Evolutionary conservation across 2,329 filamentous ascomycete species (phyloP).

Genomic region (Clarireedia homoeocarpa): DNA sequence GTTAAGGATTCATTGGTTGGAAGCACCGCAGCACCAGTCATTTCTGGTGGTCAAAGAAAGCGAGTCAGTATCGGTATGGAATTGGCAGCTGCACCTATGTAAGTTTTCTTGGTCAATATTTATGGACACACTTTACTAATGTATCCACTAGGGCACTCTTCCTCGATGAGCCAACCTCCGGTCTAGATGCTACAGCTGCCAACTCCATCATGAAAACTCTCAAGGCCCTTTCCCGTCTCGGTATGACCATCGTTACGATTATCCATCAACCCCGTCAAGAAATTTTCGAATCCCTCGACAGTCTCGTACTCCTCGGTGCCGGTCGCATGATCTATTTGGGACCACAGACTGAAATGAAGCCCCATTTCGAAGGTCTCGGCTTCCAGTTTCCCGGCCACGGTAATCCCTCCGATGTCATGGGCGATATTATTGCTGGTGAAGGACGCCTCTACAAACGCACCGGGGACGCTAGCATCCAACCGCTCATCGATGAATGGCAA

Average conservation of each 20-base stretch:
- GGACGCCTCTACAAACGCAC: conserved; percentile 41
- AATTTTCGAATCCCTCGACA: conserved; percentile 51
- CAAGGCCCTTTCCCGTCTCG: conserved; percentile 48
- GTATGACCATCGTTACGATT: conserved; percentile 47
- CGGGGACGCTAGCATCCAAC: conserved; percentile 40
- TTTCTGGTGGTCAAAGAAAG: conserved; percentile 54
- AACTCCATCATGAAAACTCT: conserved; percentile 57
- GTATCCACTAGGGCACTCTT: conserved; percentile 38
- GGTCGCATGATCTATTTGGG: conserved; percentile 50
- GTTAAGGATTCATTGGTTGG: conserved; percentile 41
- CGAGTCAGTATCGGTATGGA: conserved; percentile 56
- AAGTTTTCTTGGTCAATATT: background rate
- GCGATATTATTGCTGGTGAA: conserved; percentile 54
- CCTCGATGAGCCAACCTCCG: conserved; percentile 52
- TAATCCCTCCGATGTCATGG: conserved; percentile 50
- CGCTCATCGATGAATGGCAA: conserved; percentile 42
- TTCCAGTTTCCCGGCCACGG: conserved; percentile 41
- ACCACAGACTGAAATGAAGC: conserved; percentile 34
- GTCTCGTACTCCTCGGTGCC: conserved; percentile 53
- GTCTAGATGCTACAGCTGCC: conserved; percentile 54
- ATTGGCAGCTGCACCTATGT: conserved; percentile 46
- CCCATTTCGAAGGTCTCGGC: conserved; percentile 45
- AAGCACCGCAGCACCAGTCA: conserved; percentile 52
- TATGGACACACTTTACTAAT: background rate
- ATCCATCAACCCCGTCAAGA: conserved; percentile 49